phyloP scores from a whole-genome alignment of 2,329 filamentous ascomycete species.

The Cladosporium velox region DNA sequence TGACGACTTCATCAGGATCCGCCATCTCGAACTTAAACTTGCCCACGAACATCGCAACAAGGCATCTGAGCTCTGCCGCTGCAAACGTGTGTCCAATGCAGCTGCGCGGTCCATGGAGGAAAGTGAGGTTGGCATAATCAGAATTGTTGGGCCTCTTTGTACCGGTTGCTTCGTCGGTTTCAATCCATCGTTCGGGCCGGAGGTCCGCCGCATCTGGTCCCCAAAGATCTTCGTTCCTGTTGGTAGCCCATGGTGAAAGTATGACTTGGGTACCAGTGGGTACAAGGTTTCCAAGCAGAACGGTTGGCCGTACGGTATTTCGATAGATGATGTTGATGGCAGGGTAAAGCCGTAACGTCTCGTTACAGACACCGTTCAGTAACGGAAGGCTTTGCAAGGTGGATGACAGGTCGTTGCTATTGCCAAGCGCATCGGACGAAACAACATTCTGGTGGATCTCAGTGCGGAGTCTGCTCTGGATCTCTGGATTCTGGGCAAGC shows the following conservation, averaged over 20 bases:
- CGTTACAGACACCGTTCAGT: constrained; percentile 51
- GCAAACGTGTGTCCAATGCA: constrained; percentile 38
- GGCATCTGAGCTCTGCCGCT: constrained; percentile 31
- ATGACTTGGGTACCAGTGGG: constrained; percentile 43
- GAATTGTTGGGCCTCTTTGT: constrained; percentile 39
- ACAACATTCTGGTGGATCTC: constrained; percentile 58
- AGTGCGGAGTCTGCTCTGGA: constrained; percentile 66
- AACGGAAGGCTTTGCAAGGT: constrained; percentile 47
- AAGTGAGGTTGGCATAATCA: constrained; percentile 48
- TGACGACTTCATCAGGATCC: neutral
- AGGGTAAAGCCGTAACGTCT: constrained; percentile 50
- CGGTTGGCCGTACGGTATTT: constrained; percentile 45
- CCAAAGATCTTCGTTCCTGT: constrained; percentile 47
- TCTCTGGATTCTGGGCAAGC: constrained; percentile 63
- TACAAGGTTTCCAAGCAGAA: constrained; percentile 41
- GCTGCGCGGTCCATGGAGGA: constrained; percentile 42
- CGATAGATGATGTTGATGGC: constrained; percentile 52
- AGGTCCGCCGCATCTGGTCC: constrained; percentile 45
- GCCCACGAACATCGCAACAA: constrained; percentile 30
- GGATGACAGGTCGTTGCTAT: constrained; percentile 53
- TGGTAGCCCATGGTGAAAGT: constrained; percentile 46
- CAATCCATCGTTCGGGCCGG: constrained; percentile 50
- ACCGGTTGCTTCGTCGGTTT: constrained; percentile 26
- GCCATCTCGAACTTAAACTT: constrained; percentile 20
- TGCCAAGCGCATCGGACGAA: constrained; percentile 29